Base-by-base conservation (phyloP, 148 eudicot species). In the Silene conica region DNA sequence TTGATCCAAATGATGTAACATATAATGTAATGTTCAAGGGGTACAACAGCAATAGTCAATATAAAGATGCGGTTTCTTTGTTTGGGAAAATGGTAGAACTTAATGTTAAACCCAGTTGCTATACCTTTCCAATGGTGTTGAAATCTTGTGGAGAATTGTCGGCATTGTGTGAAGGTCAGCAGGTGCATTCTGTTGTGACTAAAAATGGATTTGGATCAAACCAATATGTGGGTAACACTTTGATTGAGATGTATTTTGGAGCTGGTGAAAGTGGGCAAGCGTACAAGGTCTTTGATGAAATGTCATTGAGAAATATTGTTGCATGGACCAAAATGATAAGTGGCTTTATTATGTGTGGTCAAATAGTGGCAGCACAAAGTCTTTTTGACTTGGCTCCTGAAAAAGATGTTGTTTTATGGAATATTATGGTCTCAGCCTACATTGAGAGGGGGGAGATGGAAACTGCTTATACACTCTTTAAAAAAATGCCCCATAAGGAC, bases 401-500 rank as follows among this genome's bases (percentile, higher is more conserved):
- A 68, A 81, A 91, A n/a, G 97, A 92, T 82, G 71, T 85, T 57
- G 83, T 89, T 8, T 65, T 89, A 78, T 92, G 94, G 97, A 92
- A 89, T 76, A 87, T 80, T 65, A 83, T 89, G 89, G 76, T 92
- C 41, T 77, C 81, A 0, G 90, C 86, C 18, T 87, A 92, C 69
- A 89, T 81, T 72, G 83, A 77, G 50, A 26, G 31, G 70, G 82
- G 87, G 16, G 83, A 92, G 66, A 85, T 86, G 89, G 84, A 38
- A 55, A 82, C 67, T 38, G 94, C 97, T 23, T 71, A 74, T 72
- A 73, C 82, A 72, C 83, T 89, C 38, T 92, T 92, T 64, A 82
- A 81, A 63, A n/a, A 28, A 8, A 89, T 92, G 88, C 97, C 92
- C 0, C 70, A 73, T 31, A 76, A 80, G 75, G 94, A 92, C 76